These are phyloP conservation scores for Metarhizium humberi DNA, from an alignment of 2,329 filamentous ascomycete species.

Conservation along the genomic window DNA sequence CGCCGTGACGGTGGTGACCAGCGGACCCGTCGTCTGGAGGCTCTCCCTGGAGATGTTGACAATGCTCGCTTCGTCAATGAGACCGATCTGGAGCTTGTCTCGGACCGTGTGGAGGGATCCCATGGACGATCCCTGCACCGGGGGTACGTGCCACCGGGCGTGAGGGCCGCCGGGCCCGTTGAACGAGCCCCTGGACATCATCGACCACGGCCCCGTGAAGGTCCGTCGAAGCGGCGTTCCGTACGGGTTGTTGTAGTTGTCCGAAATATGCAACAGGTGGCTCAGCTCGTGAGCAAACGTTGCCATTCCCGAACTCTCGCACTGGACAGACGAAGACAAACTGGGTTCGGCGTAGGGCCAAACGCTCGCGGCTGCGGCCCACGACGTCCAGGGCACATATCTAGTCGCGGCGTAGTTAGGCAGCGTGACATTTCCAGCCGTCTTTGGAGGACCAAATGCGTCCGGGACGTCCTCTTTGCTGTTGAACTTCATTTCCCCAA, in stretches of 20 bases:
- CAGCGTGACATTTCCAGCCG: too few species aligned
- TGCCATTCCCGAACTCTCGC: too few species aligned
- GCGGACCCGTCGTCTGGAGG: constrained; percentile 31
- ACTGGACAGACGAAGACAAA: too few species aligned
- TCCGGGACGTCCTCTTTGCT: too few species aligned
- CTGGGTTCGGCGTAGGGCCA: too few species aligned
- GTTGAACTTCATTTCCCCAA: too few species aligned
- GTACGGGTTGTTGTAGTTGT: constrained; percentile 23
- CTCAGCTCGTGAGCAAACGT: too few species aligned
- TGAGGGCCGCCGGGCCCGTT: constrained; percentile 45
- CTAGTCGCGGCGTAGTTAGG: too few species aligned
- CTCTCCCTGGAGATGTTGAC: constrained; percentile 33
- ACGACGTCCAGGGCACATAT: too few species aligned
- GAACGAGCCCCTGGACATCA: constrained; percentile 42
- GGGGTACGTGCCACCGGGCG: constrained; percentile 41
- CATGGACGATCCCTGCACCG: constrained; percentile 36
- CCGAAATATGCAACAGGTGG: too few species aligned
- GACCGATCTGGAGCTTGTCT: constrained; percentile 42
- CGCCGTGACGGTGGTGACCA: constrained; percentile 37
- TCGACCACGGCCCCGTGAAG: constrained; percentile 43
- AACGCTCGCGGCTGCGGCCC: too few species aligned
- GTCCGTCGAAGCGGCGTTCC: constrained; percentile 32
- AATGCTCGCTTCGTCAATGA: constrained; percentile 32
- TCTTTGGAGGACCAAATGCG: too few species aligned
- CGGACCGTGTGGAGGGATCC: constrained; percentile 41